Evolutionary conservation across 495 filamentous ascomycete genomes (phyloP), one percentile per base, ranked within the genome.

Genomic region (Hypoxylon rickii): DNA sequence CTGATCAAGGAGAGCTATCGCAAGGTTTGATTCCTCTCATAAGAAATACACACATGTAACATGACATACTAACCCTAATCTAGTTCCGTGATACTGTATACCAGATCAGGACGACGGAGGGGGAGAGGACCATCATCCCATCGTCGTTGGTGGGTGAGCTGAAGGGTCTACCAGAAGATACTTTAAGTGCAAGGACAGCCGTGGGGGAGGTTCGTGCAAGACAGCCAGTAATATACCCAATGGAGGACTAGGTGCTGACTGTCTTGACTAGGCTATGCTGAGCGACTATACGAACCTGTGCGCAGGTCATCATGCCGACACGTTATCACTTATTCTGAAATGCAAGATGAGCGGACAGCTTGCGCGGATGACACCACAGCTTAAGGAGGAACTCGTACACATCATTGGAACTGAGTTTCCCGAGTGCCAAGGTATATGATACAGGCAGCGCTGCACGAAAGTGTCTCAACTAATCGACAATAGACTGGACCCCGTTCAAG

Each of bases 51-150:
- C 13, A 45, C 8, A 24, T 37, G 15, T 7, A 15, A 21, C 18
- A 2, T 37, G 24, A 26, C 37, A 38, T 38, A 41, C 56, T 66
- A 51, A 61, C 17, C 0, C 0, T 55, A n/a, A n/a, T 24, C 4
- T 44, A 74, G 70, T 74, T 73, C 31, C 56, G 59, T 18, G 67
- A 72, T 41, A 45, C 33, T n/a, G 65, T 68, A 5, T 75, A 71
- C 24, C 64, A 70, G 42, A 69, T 75, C 55, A 73, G 65, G 58
- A 65, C 69, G 6, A 75, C 70, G 20, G 70, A 75, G 53, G 72
- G 72, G 17, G 48, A 64, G 31, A 67, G 72, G 38, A 64, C 66
- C 29, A 63, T 71, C 39, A 64, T 73, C 21, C 72, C 70, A 13
- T 51, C 69, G 6, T 65, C 63, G 19, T 55, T 70, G 31, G 58